phyloP scores from a whole-genome alignment of 371 early-diverging fungal species.

The Mucor saturninus region DNA sequence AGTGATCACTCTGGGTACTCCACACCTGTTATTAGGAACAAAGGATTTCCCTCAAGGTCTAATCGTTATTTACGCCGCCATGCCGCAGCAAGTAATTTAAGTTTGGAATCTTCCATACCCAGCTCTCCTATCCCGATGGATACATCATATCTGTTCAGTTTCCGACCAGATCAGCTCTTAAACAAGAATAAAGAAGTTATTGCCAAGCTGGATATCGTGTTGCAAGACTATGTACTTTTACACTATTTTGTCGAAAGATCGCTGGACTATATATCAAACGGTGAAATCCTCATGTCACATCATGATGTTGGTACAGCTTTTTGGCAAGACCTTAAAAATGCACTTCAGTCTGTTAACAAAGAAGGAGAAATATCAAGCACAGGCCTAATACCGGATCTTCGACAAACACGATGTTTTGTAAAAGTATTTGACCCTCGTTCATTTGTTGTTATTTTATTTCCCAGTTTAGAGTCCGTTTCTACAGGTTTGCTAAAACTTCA shows the following conservation, averaged over 20 bases:
- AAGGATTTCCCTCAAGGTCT: conserved; percentile 5
- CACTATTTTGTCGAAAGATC: conserved; percentile 57
- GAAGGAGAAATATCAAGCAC: conserved; percentile 28
- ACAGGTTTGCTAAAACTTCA: conserved; percentile 36
- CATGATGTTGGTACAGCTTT: conserved; percentile 55
- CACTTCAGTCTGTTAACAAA: conserved; percentile 28
- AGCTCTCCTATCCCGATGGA: not conserved
- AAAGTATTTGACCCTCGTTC: conserved; percentile 65
- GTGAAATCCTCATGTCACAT: conserved; percentile 59
- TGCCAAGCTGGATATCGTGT: conserved; percentile 16
- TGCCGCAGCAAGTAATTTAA: not conserved
- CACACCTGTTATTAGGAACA: conserved; percentile 14
- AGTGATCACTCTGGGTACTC: conserved; percentile 18
- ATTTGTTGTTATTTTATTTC: conserved; percentile 68
- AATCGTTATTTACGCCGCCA: conserved; percentile 25
- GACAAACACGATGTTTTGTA: conserved; percentile 70
- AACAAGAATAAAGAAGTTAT: conserved; percentile 34
- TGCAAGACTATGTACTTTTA: conserved; percentile 40
- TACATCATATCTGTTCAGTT: conserved; percentile 19
- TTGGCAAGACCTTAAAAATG: conserved; percentile 37
- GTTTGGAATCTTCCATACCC: not conserved
- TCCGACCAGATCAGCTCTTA: conserved; percentile 36
- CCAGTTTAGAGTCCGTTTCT: conserved; percentile 57
- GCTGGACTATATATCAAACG: conserved; percentile 53
- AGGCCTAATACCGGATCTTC: conserved; percentile 32